These are phyloP conservation scores for Podospora tetraspora DNA, from an alignment of 495 filamentous ascomycete species.

Conservation along the genomic window DNA sequence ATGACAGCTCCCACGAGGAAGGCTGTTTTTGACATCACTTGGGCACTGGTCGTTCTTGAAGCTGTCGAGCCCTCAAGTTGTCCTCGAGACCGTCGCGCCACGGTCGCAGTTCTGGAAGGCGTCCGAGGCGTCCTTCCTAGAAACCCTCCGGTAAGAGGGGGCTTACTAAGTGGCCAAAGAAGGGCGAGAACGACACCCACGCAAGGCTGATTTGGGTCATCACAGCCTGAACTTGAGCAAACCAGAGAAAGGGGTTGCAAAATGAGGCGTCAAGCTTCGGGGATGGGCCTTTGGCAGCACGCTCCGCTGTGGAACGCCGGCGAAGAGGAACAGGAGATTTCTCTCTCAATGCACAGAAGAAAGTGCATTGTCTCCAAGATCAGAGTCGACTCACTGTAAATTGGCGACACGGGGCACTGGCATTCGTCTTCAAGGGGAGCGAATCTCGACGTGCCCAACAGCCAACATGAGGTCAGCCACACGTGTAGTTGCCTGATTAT, in stretches of 20 bases:
- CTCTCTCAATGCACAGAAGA: not conserved
- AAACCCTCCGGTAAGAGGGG: not conserved
- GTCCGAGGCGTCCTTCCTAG: not conserved
- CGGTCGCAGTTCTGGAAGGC: not conserved
- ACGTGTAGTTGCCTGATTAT: not conserved
- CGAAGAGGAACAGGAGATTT: not conserved
- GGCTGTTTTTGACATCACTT: no score
- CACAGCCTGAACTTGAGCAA: not conserved
- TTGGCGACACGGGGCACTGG: not conserved
- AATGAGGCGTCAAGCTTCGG: not conserved
- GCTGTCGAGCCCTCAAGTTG: no score
- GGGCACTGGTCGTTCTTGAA: no score
- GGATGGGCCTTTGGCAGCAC: not conserved
- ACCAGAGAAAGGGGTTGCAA: not conserved
- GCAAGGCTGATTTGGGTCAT: no score
- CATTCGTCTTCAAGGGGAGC: not conserved
- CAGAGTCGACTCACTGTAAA: not conserved
- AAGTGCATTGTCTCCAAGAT: not conserved
- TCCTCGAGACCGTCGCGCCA: not conserved
- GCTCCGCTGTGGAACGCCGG: not conserved
- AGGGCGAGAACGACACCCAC: not conserved
- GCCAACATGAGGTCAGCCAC: not conserved
- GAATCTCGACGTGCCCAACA: not conserved
- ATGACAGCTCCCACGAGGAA: not conserved
- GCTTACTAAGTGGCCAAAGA: not conserved